phyloP scores from a whole-genome alignment of 2,329 filamentous ascomycete genomes.

The Sporothrix globosa region DNA sequence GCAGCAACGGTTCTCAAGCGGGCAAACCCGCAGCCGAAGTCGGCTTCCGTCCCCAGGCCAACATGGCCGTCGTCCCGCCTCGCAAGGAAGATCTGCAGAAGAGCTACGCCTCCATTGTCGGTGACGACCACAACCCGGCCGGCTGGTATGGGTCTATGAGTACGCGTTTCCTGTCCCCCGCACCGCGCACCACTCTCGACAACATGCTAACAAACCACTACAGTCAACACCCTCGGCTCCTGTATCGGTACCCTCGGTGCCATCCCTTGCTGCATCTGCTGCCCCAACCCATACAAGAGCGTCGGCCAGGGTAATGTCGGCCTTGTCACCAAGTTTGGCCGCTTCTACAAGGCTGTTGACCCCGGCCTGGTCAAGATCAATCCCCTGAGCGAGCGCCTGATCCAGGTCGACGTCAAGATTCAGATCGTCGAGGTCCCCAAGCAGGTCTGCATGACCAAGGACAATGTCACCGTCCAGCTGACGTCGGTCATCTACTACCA shows the following conservation, averaged over 20 bases:
- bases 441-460: slow-evolving; percentile 99
- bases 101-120: slow-evolving; percentile 69
- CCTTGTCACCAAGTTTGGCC: slow-evolving; percentile 91
- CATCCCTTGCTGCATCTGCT: slow-evolving; percentile 86
- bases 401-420: slow-evolving; percentile 97
- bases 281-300: slow-evolving; percentile 93
- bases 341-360: slow-evolving; percentile 93
- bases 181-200: background rate
- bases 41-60: slow-evolving; percentile 55
- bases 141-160: slow-evolving; percentile 91
- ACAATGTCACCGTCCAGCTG: slow-evolving; percentile 92
- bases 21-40: slow-evolving; percentile 27
- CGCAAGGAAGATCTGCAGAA: slow-evolving; percentile 81
- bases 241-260: slow-evolving; percentile 79
- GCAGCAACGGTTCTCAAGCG: background rate
- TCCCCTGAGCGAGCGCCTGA: slow-evolving; percentile 84
- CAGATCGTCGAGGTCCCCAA: slow-evolving; percentile 96
- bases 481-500: slow-evolving; percentile 99
- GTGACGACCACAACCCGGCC: slow-evolving; percentile 69
- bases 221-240: slow-evolving; percentile 62
- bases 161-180: slow-evolving; percentile 50
- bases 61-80: slow-evolving; percentile 76
- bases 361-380: slow-evolving; percentile 98
- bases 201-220: too few species aligned
- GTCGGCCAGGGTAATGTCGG: slow-evolving; percentile 94